Base-by-base conservation (phyloP, 2,329 filamentous ascomycete genomes). In the Diaporthe ilicicola region DNA sequence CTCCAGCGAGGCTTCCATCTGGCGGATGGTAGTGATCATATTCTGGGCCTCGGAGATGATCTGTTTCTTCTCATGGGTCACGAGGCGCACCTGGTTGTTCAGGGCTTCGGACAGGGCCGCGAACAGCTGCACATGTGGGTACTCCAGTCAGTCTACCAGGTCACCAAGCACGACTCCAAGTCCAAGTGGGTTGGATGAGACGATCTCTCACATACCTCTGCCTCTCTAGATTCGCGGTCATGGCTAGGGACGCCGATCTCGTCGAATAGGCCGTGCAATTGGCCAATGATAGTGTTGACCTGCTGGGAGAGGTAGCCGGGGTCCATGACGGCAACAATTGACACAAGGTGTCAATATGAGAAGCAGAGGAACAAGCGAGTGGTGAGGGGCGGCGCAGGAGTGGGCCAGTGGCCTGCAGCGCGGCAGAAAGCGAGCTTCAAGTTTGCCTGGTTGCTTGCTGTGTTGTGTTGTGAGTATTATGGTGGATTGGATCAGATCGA, bases 201-300 rank as follows among this genome's bases (percentile, higher is more conserved):
- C 27, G 66, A 32, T 70, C 27, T 17, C 12, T 61, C 53, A 77
- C 88, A 78, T 85, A 97, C 95, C 90, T 98, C 94, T 79, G 93
- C 89, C 80, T 98, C 95, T 77, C 96, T 89, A 62, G 90, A 88
- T 79, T 98, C 94, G 78, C 96, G 93, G 82, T 98, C 96, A 90
- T 97, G 94, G 78, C 86, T 90, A 34, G 95, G 90, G n/a, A 99
- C 93, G 71, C 96, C 96, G 78, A 99, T 99, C 80, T 99, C 95
- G 81, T 99, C 96, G 79, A 98, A 99, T 70, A 98, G 89, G 75
- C 93, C 93, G 83, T 98, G 95, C 73, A 99, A 89, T 83, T 98
- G 94, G 81, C 90, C 90, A 80, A 98, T 94, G 79, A 97, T 98
- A 78, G 90, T 94, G 76, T 94, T 96, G 84, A 99, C 94, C 89